These are phyloP conservation scores for Cryptococcus sp. DNA, from an alignment of 1,284 basidiomycete species.

Conservation along the genomic window DNA sequence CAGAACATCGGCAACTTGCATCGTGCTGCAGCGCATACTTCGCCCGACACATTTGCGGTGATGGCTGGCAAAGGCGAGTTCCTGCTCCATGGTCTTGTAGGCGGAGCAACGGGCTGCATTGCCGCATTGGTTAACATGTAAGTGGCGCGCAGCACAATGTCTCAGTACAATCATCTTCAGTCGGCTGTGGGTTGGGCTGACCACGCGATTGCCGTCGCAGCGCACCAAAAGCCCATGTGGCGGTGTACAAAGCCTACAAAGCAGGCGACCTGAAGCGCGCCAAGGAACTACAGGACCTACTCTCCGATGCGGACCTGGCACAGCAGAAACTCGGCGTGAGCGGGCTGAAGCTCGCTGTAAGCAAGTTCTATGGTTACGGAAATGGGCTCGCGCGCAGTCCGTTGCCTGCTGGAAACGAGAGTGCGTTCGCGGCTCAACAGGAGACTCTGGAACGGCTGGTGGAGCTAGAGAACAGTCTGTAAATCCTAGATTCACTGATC, in stretches of 20 bases:
- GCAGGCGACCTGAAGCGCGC: constrained; percentile 22
- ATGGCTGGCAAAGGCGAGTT: constrained; percentile 24
- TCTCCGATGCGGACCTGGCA: constrained; percentile 29
- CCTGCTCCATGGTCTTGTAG: constrained; percentile 18
- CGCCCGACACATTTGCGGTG: constrained; percentile 13
- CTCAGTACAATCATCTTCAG: no score
- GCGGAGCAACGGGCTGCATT: constrained; percentile 15
- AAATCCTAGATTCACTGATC: background rate
- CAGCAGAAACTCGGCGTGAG: constrained; percentile 20
- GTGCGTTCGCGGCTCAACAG: constrained; percentile 7
- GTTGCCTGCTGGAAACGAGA: constrained; percentile 12
- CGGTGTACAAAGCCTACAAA: constrained; percentile 29
- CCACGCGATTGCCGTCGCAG: background rate
- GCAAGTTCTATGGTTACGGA: constrained; percentile 22
- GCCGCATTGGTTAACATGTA: constrained; percentile 24
- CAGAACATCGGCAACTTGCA: constrained; percentile 32
- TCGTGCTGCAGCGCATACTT: constrained; percentile 17
- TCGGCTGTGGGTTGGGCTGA: background rate
- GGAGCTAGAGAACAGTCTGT: constrained; percentile 16
- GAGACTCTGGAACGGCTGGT: constrained; percentile 8
- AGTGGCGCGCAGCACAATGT: background rate
- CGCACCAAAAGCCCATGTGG: constrained; percentile 25
- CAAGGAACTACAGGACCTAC: constrained; percentile 24
- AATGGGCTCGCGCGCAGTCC: constrained; percentile 19
- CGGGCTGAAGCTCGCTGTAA: constrained; percentile 22